phyloP scores from a whole-genome alignment of 2,329 filamentous ascomycete species.

The Pseudopyrenochaeta lycopersici region DNA sequence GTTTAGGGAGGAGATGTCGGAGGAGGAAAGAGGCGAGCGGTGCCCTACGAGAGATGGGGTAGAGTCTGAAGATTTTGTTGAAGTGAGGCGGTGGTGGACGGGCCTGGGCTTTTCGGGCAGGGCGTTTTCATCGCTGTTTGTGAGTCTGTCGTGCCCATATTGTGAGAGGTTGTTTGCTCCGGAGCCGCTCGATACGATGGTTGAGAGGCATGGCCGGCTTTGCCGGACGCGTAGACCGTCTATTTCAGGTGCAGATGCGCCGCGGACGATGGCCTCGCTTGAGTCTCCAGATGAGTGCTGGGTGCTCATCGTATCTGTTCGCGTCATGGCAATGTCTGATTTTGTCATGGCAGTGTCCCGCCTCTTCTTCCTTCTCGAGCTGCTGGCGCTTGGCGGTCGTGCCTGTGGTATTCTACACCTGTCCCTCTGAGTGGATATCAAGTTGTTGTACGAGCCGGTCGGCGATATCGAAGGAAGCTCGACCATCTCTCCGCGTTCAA shows the following conservation, averaged over 20 bases:
- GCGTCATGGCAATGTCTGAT: slow-evolving; percentile 24
- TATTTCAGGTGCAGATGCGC: slow-evolving; percentile 21
- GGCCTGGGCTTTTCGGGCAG: slow-evolving; percentile 20
- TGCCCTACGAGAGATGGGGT: slow-evolving; percentile 29
- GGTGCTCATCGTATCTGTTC: slow-evolving; percentile 28
- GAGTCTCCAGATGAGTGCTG: slow-evolving; percentile 34
- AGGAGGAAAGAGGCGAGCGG: slow-evolving; percentile 40
- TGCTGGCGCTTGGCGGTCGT: slow-evolving; percentile 40
- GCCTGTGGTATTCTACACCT: slow-evolving; percentile 39
- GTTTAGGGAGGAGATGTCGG: slow-evolving; percentile 50
- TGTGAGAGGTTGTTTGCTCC: slow-evolving; percentile 13
- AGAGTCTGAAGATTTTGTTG: slow-evolving; percentile 35
- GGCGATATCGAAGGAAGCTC: slow-evolving; percentile 47
- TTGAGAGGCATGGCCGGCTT: slow-evolving; percentile 45
- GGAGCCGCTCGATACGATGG: slow-evolving; percentile 44
- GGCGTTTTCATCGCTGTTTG: slow-evolving; percentile 27
- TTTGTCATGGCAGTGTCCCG: slow-evolving; percentile 36
- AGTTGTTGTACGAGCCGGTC: slow-evolving; percentile 44
- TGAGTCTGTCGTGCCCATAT: slow-evolving; percentile 2
- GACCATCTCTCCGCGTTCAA: slow-evolving; percentile 46
- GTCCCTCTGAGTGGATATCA: slow-evolving; percentile 35
- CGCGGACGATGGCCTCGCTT: slow-evolving; percentile 30
- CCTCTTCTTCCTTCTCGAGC: slow-evolving; percentile 37
- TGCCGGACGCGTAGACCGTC: slow-evolving; percentile 34
- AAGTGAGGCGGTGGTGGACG: slow-evolving; percentile 22